phyloP scores from a whole-genome alignment of 2,329 filamentous ascomycete genomes.

The Aspergillus sp. region DNA sequence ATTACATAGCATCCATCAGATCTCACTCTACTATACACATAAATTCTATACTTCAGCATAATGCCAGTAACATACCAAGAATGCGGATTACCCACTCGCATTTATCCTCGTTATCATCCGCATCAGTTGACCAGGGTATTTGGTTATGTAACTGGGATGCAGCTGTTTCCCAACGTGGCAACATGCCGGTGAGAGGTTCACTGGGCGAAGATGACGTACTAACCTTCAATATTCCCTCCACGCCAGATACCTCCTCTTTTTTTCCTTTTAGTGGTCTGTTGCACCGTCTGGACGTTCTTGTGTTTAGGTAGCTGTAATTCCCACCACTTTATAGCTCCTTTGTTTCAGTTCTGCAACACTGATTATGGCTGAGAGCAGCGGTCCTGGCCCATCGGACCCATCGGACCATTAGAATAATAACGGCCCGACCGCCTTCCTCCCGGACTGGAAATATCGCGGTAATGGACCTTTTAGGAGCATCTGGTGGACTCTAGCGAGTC shows the following conservation, averaged over 20 bases:
- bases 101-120: neutral
- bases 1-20: no score
- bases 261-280: neutral
- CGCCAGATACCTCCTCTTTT: neutral
- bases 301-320: neutral
- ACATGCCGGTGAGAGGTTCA: neutral
- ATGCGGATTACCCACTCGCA: neutral
- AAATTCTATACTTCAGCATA: no score
- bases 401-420: neutral
- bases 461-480: slow-evolving; percentile 33
- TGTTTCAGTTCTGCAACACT: neutral
- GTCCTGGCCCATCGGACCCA: neutral
- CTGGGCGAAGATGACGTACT: neutral
- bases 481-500: slow-evolving; percentile 30
- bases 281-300: neutral
- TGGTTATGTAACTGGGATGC: neutral
- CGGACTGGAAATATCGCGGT: neutral
- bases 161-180: neutral
- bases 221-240: neutral
- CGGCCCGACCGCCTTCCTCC: neutral
- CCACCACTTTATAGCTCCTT: no score
- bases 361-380: neutral
- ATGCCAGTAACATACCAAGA: neutral
- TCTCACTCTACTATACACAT: no score
- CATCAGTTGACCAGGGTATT: neutral